Percentiles rank a stretch among this genome's conserved stretches.
Conservation (phyloP, 1,284 basidiomycete genomes). For the Anthracocystis setariae region DNA sequence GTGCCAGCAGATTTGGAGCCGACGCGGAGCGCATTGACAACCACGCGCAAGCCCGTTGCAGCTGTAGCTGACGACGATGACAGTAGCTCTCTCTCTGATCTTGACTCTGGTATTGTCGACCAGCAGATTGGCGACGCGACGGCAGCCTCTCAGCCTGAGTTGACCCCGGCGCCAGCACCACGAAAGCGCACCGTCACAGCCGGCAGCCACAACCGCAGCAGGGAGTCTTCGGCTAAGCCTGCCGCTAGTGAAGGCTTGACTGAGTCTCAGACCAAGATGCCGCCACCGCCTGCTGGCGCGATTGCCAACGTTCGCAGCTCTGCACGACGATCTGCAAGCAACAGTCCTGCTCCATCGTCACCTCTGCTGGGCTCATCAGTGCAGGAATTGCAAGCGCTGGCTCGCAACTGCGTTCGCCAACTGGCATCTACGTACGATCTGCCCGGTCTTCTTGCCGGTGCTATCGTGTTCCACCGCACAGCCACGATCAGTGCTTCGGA, state of each 20-base stretch:
- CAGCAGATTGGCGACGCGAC: constrained; percentile 33
- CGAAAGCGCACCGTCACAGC: constrained; percentile 15
- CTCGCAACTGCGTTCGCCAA: constrained; percentile 45
- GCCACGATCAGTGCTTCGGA: constrained; percentile 65
- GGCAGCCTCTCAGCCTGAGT: constrained; percentile 16
- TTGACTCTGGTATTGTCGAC: constrained; percentile 24
- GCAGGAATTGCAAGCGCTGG: constrained; percentile 41
- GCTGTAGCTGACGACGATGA: constrained; percentile 11
- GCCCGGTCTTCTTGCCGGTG: constrained; percentile 62
- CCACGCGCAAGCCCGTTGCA: constrained; percentile 13
- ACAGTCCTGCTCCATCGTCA: constrained; percentile 40
- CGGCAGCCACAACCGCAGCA: constrained; percentile 6
- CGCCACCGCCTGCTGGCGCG: constrained; percentile 47
- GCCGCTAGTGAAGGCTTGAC: constrained; percentile 18
- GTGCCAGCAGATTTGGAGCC: constrained; percentile 24
- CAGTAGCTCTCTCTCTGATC: constrained; percentile 44
- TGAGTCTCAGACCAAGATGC: constrained; percentile 49
- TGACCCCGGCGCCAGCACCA: constrained; percentile 4
- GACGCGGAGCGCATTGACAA: constrained; percentile 4
- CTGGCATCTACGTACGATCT: constrained; percentile 65
- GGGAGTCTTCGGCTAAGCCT: constrained; percentile 20
- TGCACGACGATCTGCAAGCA: constrained; percentile 42
- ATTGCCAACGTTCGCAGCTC: constrained; percentile 25
- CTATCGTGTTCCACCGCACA: constrained; percentile 66
- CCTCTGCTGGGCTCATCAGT: constrained; percentile 31